Percentiles rank a stretch among this genome's conserved stretches.
These are phyloP conservation scores for Pythium insidiosum DNA, from an alignment of 352 stramenopile species.

Conservation along the genomic window DNA sequence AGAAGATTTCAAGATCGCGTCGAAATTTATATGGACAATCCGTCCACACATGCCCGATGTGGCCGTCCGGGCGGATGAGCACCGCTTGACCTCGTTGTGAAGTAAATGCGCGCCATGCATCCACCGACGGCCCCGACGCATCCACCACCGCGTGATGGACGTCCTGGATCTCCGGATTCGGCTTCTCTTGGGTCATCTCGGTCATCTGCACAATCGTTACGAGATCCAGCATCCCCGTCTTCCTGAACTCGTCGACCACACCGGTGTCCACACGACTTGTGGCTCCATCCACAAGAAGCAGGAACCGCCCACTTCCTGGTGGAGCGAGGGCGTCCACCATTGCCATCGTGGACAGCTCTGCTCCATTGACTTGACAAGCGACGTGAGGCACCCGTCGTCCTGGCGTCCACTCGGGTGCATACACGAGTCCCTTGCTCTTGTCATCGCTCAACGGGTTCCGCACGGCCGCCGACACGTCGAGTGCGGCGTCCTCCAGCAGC, in stretches of 20 bases:
- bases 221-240: too few relatives aligned
- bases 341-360: slow-evolving; percentile 41
- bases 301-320: slow-evolving; percentile 29
- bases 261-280: background rate
- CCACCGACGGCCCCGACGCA: background rate
- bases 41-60: slow-evolving; percentile 70
- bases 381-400: too few relatives aligned
- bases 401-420: too few relatives aligned
- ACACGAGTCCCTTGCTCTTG: too few relatives aligned
- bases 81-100: slow-evolving; percentile 30
- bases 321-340: slow-evolving; percentile 18
- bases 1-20: slow-evolving; percentile 1
- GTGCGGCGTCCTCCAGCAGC: slow-evolving; percentile 49
- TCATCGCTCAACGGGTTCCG: too few relatives aligned
- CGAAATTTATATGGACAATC: too few relatives aligned
- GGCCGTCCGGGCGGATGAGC: slow-evolving; percentile 74
- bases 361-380: slow-evolving; percentile 40
- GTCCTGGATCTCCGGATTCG: too few relatives aligned
- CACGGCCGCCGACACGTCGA: slow-evolving; percentile 36
- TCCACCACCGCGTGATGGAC: slow-evolving; percentile 4
- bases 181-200: too few relatives aligned
- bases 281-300: slow-evolving; percentile 45
- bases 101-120: slow-evolving; percentile 3
- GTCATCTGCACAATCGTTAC: too few relatives aligned
- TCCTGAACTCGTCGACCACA: too few relatives aligned